Evolutionary conservation across 2,329 filamentous ascomycete species (phyloP), one percentile per base, ranked within the genome.

Genomic region (Hymenoscyphus infarciens): DNA sequence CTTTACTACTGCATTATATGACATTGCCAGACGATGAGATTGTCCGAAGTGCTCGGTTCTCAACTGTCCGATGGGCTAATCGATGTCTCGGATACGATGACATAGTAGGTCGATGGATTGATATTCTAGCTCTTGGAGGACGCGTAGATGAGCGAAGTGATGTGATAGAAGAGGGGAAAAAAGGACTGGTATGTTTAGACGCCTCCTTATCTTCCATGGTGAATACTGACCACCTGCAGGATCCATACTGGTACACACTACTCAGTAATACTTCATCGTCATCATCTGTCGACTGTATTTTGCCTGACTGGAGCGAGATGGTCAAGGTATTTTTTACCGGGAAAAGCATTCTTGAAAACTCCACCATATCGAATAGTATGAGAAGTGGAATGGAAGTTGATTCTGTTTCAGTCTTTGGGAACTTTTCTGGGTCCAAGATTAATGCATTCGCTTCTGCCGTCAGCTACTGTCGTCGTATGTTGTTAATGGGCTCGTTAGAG

Each of bases 51-150:
- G 89, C 90, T 38, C 86, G 91, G 7, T 95, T 93, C 76, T 88
- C 91, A 22, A 88, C 88, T 27, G 87, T 95, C 7, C 90, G 95
- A 63, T 97, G 94, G 81, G 91, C 92, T 11, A 98, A 98, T 73
- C 84, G 91, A 58, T 96, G 92, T 71, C 80, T 99, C 5, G 85
- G 89, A 0, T 97, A 92, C 69, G 82, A 82, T 22, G 92, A 97
- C 71, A 82, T 91, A 10, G 81, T 88, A 42, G 95, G 87, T 29
- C 85, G 95, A 57, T 97, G 92, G 91, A 90, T 97, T 56, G 87
- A 97, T 74, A 84, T 98, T 16, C 81, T 97, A 57, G 94, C 93
- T 7, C 79, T 95, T 8, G 86, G 85, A 16, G 87, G 87, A 13
- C 82, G 82, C 2, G 75, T 78, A 2, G 83, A 86, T 58, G 89